These are phyloP conservation scores for Periglandula ipomoeae DNA, from an alignment of 2,329 filamentous ascomycete genomes.

Conservation along the genomic window DNA sequence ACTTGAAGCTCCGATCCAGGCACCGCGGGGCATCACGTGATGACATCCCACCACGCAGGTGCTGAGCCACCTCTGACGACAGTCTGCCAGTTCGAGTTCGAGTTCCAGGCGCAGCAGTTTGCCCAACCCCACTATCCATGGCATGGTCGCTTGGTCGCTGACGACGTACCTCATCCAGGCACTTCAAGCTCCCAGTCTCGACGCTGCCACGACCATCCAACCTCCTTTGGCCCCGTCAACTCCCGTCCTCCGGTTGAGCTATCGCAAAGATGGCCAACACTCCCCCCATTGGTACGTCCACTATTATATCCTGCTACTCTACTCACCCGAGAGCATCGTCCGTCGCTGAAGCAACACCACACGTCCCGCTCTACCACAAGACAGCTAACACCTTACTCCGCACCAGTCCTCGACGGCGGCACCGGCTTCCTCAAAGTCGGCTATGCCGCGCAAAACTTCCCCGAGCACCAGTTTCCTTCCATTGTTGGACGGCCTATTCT, in stretches of 20 bases:
- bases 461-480: slow-evolving; percentile 95
- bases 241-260: slow-evolving; percentile 8
- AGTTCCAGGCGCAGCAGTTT: too few relatives aligned
- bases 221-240: not conserved
- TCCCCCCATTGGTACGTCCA: slow-evolving; percentile 44
- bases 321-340: not conserved
- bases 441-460: slow-evolving; percentile 98
- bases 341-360: not conserved
- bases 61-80: slow-evolving; percentile 28
- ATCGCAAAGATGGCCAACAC: slow-evolving; percentile 38
- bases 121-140: slow-evolving; percentile 20
- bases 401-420: slow-evolving; percentile 91
- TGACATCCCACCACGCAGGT: not conserved
- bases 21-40: slow-evolving; percentile 31
- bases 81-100: too few relatives aligned
- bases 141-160: slow-evolving; percentile 14
- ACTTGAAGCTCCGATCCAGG: not conserved
- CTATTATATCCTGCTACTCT: slow-evolving; percentile 14
- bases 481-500: slow-evolving; percentile 97
- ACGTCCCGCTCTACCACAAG: not conserved
- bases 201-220: slow-evolving; percentile 8
- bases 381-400: slow-evolving; percentile 4
- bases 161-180: slow-evolving; percentile 7
- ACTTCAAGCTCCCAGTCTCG: slow-evolving; percentile 1
- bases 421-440: slow-evolving; percentile 99